Percentiles rank a stretch among this genome's conserved stretches.
Conservation (phyloP, 176 grass and related monocot species). For the Oryza brachyantha region DNA sequence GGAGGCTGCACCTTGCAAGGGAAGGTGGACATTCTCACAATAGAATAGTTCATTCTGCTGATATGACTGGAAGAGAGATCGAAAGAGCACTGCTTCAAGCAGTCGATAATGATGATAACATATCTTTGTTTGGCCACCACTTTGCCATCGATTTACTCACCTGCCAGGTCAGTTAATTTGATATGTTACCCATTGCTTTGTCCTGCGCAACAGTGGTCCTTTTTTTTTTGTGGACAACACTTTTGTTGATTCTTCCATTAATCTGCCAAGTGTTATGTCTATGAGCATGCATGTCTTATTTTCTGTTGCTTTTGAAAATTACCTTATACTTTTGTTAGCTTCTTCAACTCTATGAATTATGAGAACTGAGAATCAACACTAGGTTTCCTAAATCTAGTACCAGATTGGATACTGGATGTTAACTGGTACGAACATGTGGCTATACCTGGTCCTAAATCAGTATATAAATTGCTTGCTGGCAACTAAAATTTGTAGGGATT, state of each 20-base stretch:
- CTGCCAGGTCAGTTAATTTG: constrained; percentile 57
- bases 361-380: background rate
- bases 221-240: background rate
- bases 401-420: background rate
- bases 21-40: constrained; percentile 99
- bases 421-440: background rate
- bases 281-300: background rate
- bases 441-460: background rate
- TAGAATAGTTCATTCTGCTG: constrained; percentile 91
- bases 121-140: constrained; percentile 81
- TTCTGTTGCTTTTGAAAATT: background rate
- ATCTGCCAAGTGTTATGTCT: background rate
- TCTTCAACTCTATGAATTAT: background rate
- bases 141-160: constrained; percentile 89
- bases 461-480: background rate
- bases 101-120: constrained; percentile 81
- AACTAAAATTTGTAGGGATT: background rate
- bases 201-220: background rate
- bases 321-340: background rate
- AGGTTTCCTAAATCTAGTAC: background rate
- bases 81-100: constrained; percentile 88
- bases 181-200: background rate
- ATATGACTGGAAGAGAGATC: constrained; percentile 96
- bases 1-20: constrained; percentile 85
- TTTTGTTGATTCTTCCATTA: background rate